A percentile compares a stretch with the other conserved stretches of the same genome.
Evolutionary conservation across 805 yeast genomes (phyloP).

Genomic region (Saccharomyces eubayanus): DNA sequence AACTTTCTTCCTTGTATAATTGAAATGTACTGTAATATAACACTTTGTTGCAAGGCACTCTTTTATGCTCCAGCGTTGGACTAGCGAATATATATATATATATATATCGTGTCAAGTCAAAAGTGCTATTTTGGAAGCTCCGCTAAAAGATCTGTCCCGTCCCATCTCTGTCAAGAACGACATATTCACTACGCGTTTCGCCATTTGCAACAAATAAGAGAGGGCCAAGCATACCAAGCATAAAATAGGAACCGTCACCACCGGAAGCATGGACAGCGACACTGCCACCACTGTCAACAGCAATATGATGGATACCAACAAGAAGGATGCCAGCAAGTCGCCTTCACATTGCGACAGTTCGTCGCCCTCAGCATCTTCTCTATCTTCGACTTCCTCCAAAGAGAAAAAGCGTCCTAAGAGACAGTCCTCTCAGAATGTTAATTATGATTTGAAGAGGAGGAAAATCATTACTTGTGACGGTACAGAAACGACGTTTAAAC

Average conservation of each 20-base stretch:
- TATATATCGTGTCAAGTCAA: not conserved
- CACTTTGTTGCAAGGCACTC: not conserved
- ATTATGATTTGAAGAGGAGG: conserved; percentile 27
- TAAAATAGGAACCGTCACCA: not conserved
- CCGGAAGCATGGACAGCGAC: not conserved
- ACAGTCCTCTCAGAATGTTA: conserved; percentile 25
- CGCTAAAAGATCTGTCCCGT: not conserved
- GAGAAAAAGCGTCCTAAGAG: conserved; percentile 22
- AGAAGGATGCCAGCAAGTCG: not conserved
- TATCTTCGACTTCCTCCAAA: conserved; percentile 4
- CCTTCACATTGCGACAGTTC: not conserved
- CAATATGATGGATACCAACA: not conserved
- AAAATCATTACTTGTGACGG: conserved; percentile 25
- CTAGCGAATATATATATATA: not conserved
- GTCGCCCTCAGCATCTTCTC: conserved; percentile 4
- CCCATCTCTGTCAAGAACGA: not conserved
- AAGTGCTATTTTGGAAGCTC: not conserved
- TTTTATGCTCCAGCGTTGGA: not conserved
- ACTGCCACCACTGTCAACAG: not conserved
- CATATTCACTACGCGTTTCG: not conserved
- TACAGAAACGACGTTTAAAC: not conserved
- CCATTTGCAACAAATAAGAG: not conserved
- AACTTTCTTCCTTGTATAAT: not conserved
- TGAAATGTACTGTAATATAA: not conserved
- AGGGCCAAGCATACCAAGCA: not conserved